Percentiles rank a stretch among this genome's conserved stretches.
phyloP scores from a whole-genome alignment of 2,329 filamentous ascomycete species.

The Aureobasidium sp. region DNA sequence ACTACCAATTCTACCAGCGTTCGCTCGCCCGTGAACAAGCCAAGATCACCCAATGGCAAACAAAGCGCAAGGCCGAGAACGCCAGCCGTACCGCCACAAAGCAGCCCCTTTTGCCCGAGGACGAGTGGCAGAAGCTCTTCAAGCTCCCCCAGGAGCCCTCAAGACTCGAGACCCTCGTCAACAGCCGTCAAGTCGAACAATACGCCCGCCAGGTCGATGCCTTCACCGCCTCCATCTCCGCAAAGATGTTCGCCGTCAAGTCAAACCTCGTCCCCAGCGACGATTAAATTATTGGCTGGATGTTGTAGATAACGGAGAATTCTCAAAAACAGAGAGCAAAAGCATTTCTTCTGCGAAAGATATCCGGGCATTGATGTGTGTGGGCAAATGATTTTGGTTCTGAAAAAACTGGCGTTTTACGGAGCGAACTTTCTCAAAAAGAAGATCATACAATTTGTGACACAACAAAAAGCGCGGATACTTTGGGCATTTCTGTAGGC shows the following conservation, averaged over 20 bases:
- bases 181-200: slow-evolving; percentile 93
- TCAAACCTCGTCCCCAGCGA: slow-evolving; percentile 55
- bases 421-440: slow-evolving; percentile 4
- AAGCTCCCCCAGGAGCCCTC: slow-evolving; percentile 95
- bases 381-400: background rate
- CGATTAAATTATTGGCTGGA: background rate
- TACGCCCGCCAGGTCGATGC: slow-evolving; percentile 96
- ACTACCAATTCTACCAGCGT: slow-evolving; percentile 96
- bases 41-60: slow-evolving; percentile 95
- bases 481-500: slow-evolving; percentile 8
- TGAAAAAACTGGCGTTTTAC: slow-evolving; percentile 5
- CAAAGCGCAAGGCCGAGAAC: slow-evolving; percentile 96
- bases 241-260: slow-evolving; percentile 97
- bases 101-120: slow-evolving; percentile 81
- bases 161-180: slow-evolving; percentile 85
- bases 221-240: slow-evolving; percentile 81
- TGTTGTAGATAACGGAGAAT: slow-evolving; percentile 6
- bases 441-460: slow-evolving; percentile 5
- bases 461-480: slow-evolving; percentile 8
- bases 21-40: slow-evolving; percentile 87
- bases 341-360: slow-evolving; percentile 4
- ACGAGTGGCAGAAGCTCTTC: slow-evolving; percentile 97
- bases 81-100: slow-evolving; percentile 75
- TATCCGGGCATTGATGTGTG: slow-evolving; percentile 8
- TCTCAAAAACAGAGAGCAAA: background rate